Base-by-base conservation (phyloP, 169 alveolate genomes). In the Plasmodium gonderi region DNA sequence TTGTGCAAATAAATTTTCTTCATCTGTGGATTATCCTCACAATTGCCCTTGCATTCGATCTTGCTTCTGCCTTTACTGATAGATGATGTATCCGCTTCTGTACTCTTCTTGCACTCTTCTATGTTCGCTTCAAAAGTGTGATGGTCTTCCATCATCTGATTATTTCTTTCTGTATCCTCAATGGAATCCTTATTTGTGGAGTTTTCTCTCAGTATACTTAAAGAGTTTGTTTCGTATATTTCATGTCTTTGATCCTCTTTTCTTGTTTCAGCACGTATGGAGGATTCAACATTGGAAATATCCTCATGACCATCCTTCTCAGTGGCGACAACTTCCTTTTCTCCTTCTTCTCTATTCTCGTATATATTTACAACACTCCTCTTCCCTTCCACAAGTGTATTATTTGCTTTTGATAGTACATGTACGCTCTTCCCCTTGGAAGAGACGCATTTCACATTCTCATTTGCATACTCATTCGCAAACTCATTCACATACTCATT, bases 331-430 rank as follows among this genome's bases (percentile, higher is more conserved):
- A 9, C 26, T 11, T 42, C 36, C 20, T 29, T 2, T 1, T 29
- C 36, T 26, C 42, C 36, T 29, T 17, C 69, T n/a, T 76, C 65
- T 26, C 65, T 47, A 76, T 51, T 76, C 64, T 82, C 92, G 60
- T 69, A 82, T 69, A 82, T 82, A 82, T 82, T 82, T 75, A 82
- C 51, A 12, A 69, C 51, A 49, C 54, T 82, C 75, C 64, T 44
- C 36, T 69, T 45, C 26, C 5, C 60, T 49, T 14, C 49, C 31
- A 36, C 14, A 6, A 6, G 9, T 12, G 33, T 36, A 44, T 67
- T 9, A 40, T 31, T n/a, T 20, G 0, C 12, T 40, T 78, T 78
- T 12, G 87, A 78, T 7, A 49, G 20, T 38, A 49, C 65, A 12
- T 40, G 20, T 36, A 9, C 49, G 36, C 29, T 76, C 20, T 11